These are phyloP conservation scores for Salix dunnii DNA, from an alignment of 345 rosid species.

Conservation along the genomic window DNA sequence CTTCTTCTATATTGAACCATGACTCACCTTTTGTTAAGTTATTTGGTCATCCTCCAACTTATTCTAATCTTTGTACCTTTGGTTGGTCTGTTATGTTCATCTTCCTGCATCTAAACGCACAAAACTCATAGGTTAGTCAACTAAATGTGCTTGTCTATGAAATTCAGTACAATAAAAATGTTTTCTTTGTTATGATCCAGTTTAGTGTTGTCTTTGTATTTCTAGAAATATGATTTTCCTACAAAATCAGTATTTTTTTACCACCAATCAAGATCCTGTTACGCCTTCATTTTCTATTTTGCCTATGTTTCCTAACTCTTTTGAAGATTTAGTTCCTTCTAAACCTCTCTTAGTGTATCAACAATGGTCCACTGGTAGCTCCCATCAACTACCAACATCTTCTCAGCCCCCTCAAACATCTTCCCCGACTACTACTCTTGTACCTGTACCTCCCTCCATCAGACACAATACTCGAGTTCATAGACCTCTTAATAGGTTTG, in stretches of 20 bases:
- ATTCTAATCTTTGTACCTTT: neutral
- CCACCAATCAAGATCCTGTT: neutral
- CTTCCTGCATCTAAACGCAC: neutral
- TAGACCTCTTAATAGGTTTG: slow-evolving; percentile 5
- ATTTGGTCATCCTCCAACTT: neutral
- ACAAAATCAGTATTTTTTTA: neutral
- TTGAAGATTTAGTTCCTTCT: no score
- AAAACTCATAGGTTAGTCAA: neutral
- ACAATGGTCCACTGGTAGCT: no score
- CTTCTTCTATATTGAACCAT: neutral
- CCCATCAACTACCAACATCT: no score
- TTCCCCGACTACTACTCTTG: no score
- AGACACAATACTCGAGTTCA: neutral
- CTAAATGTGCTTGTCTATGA: neutral
- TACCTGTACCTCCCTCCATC: no score
- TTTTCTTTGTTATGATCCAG: neutral
- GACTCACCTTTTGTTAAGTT: neutral
- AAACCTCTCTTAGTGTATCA: no score
- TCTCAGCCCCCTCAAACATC: no score
- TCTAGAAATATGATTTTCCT: neutral
- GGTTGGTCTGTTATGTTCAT: neutral
- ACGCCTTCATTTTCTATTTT: no score
- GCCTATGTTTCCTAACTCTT: no score
- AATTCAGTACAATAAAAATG: neutral
- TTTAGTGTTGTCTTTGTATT: fast-evolving